Percentiles rank a stretch among this genome's conserved stretches.
Evolutionary conservation across 2,329 filamentous ascomycete genomes (phyloP).

Genomic region (Bipolaris bicolor): DNA sequence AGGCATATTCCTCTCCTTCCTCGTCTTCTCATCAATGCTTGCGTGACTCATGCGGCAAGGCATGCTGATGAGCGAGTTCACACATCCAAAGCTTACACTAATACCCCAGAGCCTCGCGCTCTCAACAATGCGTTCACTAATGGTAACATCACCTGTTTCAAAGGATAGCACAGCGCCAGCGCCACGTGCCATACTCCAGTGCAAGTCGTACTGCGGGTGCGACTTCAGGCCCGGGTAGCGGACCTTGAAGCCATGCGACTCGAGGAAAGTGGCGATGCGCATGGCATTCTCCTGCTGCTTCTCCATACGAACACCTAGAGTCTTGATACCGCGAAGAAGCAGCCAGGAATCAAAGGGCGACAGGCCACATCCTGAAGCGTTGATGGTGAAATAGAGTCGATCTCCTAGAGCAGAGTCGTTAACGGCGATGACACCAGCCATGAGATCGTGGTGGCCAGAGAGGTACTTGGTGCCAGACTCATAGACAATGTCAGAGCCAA

Average conservation of each 20-base stretch:
- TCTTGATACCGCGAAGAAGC: conserved; percentile 94
- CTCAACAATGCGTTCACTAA: conserved; percentile 94
- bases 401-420: conserved; percentile 84
- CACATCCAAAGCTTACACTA: conserved; percentile 95
- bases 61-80: conserved; percentile 99
- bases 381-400: conserved; percentile 95
- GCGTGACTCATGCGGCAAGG: conserved; percentile 99
- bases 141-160: conserved; percentile 83
- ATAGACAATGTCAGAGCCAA: conserved; percentile 95
- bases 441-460: conserved; percentile 97
- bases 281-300: conserved; percentile 95
- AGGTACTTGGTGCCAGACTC: conserved; percentile 98
- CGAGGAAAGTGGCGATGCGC: conserved; percentile 88
- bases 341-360: conserved; percentile 96
- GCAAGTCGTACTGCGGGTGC: conserved; percentile 94
- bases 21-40: conserved; percentile 94
- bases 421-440: conserved; percentile 94
- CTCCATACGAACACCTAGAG: conserved; percentile 96
- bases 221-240: conserved; percentile 93
- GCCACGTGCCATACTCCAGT: conserved; percentile 93
- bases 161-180: conserved; percentile 95
- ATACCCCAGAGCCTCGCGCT: conserved; percentile 91
- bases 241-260: conserved; percentile 89
- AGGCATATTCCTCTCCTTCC: conserved; percentile 74
- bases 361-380: conserved; percentile 90